Evolutionary conservation across 2,329 filamentous ascomycete genomes (phyloP).

Genomic region (Neonectria coccinea): DNA sequence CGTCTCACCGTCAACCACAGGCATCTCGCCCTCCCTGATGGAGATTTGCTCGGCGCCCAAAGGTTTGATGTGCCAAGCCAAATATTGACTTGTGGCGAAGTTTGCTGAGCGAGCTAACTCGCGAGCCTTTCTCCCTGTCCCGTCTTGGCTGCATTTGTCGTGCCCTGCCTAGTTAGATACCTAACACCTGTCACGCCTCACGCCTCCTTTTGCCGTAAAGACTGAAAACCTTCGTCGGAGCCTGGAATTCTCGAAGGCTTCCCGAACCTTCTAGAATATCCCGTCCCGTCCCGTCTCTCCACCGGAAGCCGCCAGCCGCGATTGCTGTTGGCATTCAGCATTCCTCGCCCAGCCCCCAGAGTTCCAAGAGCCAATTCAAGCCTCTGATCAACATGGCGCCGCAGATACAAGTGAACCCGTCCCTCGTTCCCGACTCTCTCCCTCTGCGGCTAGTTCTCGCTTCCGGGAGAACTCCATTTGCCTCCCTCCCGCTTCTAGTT

Average conservation of each 20-base stretch:
- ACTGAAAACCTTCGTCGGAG: constrained; percentile 10
- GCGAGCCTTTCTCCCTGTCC: neutral
- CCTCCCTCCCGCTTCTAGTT: neutral
- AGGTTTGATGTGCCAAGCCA: neutral
- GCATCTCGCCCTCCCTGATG: neutral
- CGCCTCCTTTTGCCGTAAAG: constrained; percentile 1
- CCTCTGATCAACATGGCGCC: neutral
- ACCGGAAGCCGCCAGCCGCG: constrained; percentile 4
- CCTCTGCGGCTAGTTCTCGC: neutral
- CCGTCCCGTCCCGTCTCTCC: constrained; percentile 2
- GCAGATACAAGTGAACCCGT: neutral
- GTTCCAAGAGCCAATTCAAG: neutral
- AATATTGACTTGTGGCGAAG: constrained; percentile 12
- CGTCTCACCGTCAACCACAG: neutral
- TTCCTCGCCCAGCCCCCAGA: neutral
- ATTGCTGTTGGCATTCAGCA: neutral
- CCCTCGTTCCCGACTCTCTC: neutral
- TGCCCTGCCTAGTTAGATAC: neutral
- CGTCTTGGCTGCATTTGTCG: neutral
- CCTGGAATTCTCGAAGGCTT: constrained; percentile 11
- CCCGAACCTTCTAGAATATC: constrained; percentile 21
- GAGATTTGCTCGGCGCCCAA: neutral
- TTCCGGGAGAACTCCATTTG: constrained; percentile 1
- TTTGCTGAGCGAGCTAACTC: neutral
- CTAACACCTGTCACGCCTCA: neutral